Percentiles rank a stretch among this genome's conserved stretches.
These are phyloP conservation scores for Trichosporon ovoides DNA, from an alignment of 1,284 basidiomycete species.

Conservation along the genomic window DNA sequence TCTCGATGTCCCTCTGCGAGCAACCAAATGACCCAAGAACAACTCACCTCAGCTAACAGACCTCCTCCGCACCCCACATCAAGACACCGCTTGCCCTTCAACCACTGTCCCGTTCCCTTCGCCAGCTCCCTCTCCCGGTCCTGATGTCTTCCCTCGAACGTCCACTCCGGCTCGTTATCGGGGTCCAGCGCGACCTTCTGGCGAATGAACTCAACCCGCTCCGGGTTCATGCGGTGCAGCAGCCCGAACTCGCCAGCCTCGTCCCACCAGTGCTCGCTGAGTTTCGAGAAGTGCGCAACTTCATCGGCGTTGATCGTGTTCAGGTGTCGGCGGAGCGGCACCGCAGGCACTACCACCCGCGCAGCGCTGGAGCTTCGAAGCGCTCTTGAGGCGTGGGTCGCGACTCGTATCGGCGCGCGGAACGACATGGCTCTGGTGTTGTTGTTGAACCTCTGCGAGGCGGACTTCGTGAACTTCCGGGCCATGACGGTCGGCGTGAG, in stretches of 20 bases:
- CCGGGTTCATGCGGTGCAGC: conserved; percentile 93
- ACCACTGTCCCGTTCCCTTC: conserved; percentile 43
- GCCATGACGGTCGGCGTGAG: too few species aligned
- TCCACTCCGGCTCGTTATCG: conserved; percentile 54
- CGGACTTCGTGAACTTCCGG: too few species aligned
- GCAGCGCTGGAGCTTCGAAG: too few species aligned
- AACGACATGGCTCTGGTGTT: too few species aligned
- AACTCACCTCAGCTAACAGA: conserved; percentile 77
- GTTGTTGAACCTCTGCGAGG: too few species aligned
- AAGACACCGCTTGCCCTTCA: conserved; percentile 64
- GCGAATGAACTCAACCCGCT: conserved; percentile 75
- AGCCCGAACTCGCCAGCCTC: conserved; percentile 85
- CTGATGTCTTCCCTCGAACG: conserved; percentile 42
- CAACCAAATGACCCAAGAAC: too few species aligned
- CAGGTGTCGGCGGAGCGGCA: conserved; percentile 13
- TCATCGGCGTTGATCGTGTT: conserved; percentile 68
- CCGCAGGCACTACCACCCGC: not conserved
- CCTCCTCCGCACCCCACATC: conserved; percentile 96
- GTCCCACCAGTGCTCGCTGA: conserved; percentile 96
- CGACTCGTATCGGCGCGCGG: too few species aligned
- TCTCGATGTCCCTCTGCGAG: too few species aligned
- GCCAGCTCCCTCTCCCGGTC: conserved; percentile 38
- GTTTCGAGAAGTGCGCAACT: conserved; percentile 84
- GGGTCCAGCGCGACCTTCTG: conserved; percentile 64
- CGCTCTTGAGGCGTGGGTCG: too few species aligned